These are phyloP conservation scores for Chiua virens DNA, from an alignment of 768 basidiomycete species.

Conservation along the genomic window DNA sequence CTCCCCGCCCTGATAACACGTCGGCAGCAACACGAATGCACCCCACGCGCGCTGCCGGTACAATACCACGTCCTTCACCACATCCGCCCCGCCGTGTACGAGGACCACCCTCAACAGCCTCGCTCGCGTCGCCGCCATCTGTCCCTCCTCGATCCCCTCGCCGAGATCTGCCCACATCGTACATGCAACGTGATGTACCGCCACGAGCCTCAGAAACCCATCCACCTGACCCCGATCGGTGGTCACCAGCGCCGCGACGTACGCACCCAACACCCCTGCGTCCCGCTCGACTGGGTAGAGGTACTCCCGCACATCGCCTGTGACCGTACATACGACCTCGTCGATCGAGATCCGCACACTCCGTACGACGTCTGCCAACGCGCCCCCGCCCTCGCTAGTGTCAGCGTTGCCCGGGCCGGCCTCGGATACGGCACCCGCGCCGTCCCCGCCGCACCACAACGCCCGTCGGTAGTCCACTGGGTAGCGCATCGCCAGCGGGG, in stretches of 20 bases:
- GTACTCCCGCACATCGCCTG: slow-evolving; percentile 53
- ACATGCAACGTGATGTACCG: slow-evolving; percentile 76
- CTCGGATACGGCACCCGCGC: slow-evolving; percentile 34
- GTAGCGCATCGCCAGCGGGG: slow-evolving; percentile 75
- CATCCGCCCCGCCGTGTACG: slow-evolving; percentile 45
- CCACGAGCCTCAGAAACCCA: slow-evolving; percentile 65
- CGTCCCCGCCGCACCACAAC: slow-evolving; percentile 79
- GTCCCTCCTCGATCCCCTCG: slow-evolving; percentile 16
- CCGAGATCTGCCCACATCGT: slow-evolving; percentile 72
- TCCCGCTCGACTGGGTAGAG: slow-evolving; percentile 72
- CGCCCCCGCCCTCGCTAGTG: not conserved
- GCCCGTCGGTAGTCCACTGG: slow-evolving; percentile 80
- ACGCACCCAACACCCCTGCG: slow-evolving; percentile 59
- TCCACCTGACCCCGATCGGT: slow-evolving; percentile 32
- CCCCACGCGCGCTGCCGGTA: slow-evolving; percentile 53
- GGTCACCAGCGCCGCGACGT: slow-evolving; percentile 49
- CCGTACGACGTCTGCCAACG: slow-evolving; percentile 37
- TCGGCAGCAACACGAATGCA: slow-evolving; percentile 44
- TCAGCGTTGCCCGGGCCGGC: not conserved
- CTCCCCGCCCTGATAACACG: slow-evolving; percentile 43
- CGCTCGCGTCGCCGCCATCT: slow-evolving; percentile 18
- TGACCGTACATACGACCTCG: slow-evolving; percentile 41
- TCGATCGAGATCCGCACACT: slow-evolving; percentile 54
- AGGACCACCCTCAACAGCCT: slow-evolving; percentile 55
- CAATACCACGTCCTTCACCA: slow-evolving; percentile 52